Conservation (phyloP, 441 rosid genomes). For the Lepidium campestre region DNA sequence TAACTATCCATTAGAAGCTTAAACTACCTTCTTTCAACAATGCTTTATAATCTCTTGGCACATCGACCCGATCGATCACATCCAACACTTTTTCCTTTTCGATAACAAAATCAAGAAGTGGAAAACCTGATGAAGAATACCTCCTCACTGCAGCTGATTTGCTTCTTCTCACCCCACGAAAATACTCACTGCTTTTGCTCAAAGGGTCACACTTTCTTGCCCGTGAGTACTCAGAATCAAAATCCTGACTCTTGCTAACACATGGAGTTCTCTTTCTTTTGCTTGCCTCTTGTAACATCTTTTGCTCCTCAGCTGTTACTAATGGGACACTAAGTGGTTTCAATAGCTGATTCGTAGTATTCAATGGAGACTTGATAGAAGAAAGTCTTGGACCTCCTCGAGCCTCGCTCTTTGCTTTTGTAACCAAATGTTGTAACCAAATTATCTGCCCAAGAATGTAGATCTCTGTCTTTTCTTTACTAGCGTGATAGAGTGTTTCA, state of each 20-base stretch:
- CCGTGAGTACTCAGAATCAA: conserved; percentile 35
- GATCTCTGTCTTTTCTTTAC: conserved; percentile 53
- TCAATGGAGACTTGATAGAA: conserved; percentile 8
- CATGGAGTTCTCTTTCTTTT: conserved; percentile 28
- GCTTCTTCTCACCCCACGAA: conserved; percentile 38
- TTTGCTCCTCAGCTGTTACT: conserved; percentile 41
- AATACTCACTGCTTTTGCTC: conserved; percentile 48
- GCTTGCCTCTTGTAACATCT: conserved; percentile 33
- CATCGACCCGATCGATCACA: conserved; percentile 53
- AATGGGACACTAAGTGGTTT: conserved; percentile 14
- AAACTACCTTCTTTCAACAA: conserved; percentile 26
- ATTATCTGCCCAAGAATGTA: conserved; percentile 57
- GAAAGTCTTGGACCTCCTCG: conserved; percentile 24
- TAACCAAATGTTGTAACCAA: conserved; percentile 64
- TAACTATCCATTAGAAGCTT: conserved; percentile 16
- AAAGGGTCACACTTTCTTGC: conserved; percentile 41
- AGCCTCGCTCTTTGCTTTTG: conserved; percentile 38
- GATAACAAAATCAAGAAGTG: conserved; percentile 41
- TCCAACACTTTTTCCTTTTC: conserved; percentile 54
- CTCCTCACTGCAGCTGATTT: conserved; percentile 33
- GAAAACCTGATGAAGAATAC: conserved; percentile 40
- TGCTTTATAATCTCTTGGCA: conserved; percentile 24
- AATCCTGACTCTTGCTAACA: conserved; percentile 58
- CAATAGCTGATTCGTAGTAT: not conserved
- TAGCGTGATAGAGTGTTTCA: conserved; percentile 70